Percentiles rank a stretch among this genome's conserved stretches.
Evolutionary conservation across 2,329 filamentous ascomycete species (phyloP).

Genomic region (Knufia petricola): DNA sequence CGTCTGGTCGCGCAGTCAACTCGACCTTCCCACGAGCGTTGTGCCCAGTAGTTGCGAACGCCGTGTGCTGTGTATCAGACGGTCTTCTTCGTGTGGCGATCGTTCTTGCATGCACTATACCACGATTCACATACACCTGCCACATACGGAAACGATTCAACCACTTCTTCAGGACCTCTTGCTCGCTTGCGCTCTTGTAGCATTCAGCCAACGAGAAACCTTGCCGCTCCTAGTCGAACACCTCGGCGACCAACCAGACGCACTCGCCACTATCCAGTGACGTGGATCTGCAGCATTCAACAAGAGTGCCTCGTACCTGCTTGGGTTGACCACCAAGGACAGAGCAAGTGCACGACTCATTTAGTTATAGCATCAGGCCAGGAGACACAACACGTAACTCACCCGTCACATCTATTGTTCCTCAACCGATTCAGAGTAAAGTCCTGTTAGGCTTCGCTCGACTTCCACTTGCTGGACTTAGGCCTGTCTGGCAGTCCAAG

Average conservation of each 20-base stretch:
- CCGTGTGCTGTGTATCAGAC: neutral
- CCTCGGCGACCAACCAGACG: neutral
- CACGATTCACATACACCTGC: neutral
- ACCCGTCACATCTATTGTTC: neutral
- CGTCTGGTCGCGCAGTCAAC: neutral
- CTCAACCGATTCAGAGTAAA: neutral
- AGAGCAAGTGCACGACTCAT: neutral
- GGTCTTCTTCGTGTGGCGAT: neutral
- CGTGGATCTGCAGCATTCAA: neutral
- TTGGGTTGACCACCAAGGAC: neutral
- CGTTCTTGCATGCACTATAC: neutral
- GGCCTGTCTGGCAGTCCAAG: neutral
- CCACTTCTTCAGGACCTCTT: neutral
- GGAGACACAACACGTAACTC: too few relatives aligned
- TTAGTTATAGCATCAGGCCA: too few relatives aligned
- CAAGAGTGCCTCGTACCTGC: neutral
- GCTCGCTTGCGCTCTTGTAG: neutral
- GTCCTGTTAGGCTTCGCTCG: too few relatives aligned
- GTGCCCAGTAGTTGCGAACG: neutral
- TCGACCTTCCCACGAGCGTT: neutral
- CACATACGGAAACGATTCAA: neutral
- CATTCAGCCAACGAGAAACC: slow-evolving; percentile 3
- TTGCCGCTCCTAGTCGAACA: neutral
- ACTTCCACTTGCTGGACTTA: neutral
- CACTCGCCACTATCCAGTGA: neutral